Conservation (phyloP, 2,329 filamentous ascomycete species). For the Fusarium sp. region DNA sequence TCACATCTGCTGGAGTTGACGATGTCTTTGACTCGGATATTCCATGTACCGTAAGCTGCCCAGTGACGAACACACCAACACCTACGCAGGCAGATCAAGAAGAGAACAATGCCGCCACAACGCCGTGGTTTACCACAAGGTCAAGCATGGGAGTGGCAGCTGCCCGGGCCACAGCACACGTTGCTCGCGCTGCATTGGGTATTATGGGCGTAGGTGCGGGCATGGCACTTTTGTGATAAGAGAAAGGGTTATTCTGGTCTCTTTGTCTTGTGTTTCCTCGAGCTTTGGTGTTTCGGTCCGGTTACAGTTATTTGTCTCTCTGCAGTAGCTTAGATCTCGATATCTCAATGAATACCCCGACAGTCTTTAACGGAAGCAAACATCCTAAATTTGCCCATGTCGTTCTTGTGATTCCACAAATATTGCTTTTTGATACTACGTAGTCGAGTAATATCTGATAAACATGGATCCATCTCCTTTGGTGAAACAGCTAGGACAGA, state of each 20-base stretch:
- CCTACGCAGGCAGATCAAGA: conserved; percentile 19
- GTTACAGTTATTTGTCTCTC: not conserved
- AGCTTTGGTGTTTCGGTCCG: conserved; percentile 15
- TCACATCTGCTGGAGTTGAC: conserved; percentile 60
- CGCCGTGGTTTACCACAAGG: conserved; percentile 38
- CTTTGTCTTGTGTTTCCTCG: not conserved
- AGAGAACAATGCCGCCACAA: conserved; percentile 33
- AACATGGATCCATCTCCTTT: not conserved
- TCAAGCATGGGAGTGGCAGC: conserved; percentile 38
- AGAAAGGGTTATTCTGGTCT: not conserved
- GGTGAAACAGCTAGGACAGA: not conserved
- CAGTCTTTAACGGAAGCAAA: conserved; percentile 7
- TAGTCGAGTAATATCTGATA: not conserved
- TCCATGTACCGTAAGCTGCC: conserved; percentile 55
- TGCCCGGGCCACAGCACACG: conserved; percentile 43
- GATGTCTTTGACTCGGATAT: conserved; percentile 56
- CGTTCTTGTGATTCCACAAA: not conserved
- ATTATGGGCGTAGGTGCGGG: conserved; percentile 47
- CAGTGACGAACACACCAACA: conserved; percentile 17
- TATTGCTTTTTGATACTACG: not conserved
- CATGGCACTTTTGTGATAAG: conserved; percentile 41
- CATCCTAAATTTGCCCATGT: not conserved
- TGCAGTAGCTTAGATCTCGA: conserved; percentile 3
- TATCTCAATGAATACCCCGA: conserved; percentile 15
- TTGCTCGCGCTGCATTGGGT: conserved; percentile 46